These are phyloP conservation scores for Bruguiera parviflora DNA, from an alignment of 345 rosid genomes.

Conservation along the genomic window DNA sequence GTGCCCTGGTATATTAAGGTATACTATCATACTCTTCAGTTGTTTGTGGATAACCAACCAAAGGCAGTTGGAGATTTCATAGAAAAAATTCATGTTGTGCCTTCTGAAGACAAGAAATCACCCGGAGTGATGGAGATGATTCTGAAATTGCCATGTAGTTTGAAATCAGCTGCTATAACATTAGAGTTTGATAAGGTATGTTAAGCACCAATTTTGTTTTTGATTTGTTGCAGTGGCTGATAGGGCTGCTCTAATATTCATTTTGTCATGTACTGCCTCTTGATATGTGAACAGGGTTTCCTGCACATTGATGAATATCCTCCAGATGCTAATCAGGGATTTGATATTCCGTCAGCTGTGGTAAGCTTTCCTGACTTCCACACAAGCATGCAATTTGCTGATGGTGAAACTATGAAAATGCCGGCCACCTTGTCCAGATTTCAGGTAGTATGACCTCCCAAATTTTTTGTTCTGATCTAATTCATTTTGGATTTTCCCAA, in stretches of 20 bases:
- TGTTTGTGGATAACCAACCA: constrained; percentile 68
- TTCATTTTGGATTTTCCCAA: neutral
- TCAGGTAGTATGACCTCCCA: constrained; percentile 42
- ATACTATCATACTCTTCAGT: constrained; percentile 65
- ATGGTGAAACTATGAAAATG: constrained; percentile 28
- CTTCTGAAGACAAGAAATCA: constrained; percentile 85
- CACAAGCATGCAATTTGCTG: constrained; percentile 43
- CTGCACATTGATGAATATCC: constrained; percentile 93
- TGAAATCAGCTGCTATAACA: constrained; percentile 70
- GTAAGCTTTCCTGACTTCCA: constrained; percentile 65
- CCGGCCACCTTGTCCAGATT: constrained; percentile 56
- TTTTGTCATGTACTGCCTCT: constrained; percentile 24
- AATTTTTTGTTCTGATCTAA: neutral
- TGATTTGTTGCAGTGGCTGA: neutral
- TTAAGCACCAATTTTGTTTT: constrained; percentile 14
- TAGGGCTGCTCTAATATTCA: neutral
- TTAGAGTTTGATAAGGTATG: constrained; percentile 92
- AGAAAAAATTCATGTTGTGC: constrained; percentile 66
- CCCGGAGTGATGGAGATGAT: constrained; percentile 92
- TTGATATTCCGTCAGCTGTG: constrained; percentile 90
- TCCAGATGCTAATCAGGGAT: constrained; percentile 99
- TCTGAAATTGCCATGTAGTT: constrained; percentile 67
- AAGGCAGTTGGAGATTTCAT: constrained; percentile 45
- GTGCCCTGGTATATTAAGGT: constrained; percentile 97
- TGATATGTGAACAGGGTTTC: constrained; percentile 57